These are phyloP conservation scores for Mimosa bimucronata DNA, from an alignment of 306 rosid species.

Conservation along the genomic window DNA sequence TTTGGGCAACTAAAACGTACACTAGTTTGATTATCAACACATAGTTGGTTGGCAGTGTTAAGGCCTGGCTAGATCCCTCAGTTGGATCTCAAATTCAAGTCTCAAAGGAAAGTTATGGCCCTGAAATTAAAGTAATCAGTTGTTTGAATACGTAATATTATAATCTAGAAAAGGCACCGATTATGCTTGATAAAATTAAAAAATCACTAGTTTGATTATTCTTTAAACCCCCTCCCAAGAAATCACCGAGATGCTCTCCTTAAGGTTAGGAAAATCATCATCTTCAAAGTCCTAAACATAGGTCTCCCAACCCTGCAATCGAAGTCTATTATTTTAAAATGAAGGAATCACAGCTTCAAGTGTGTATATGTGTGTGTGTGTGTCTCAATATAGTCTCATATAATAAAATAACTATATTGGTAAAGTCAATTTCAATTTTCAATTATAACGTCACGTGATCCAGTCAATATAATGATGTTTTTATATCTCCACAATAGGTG, in stretches of 20 bases:
- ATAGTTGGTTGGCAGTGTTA: too few species aligned
- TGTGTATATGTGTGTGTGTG: background rate
- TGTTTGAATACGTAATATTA: too few species aligned
- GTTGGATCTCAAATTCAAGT: too few species aligned
- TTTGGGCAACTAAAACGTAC: background rate
- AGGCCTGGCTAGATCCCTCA: too few species aligned
- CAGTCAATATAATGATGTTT: slow-evolving; percentile 15
- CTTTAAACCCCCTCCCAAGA: background rate
- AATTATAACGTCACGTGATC: slow-evolving; percentile 14
- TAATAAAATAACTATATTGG: background rate
- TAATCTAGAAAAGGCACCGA: too few species aligned
- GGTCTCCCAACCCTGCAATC: slow-evolving; percentile 16
- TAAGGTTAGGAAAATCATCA: background rate
- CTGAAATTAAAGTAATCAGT: too few species aligned
- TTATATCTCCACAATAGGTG: background rate
- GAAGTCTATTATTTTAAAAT: slow-evolving; percentile 7
- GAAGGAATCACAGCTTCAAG: slow-evolving; percentile 1
- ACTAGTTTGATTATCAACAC: background rate
- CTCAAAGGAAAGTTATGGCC: too few species aligned
- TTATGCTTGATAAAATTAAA: too few species aligned
- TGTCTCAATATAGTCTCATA: too few species aligned
- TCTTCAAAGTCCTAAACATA: slow-evolving; percentile 16
- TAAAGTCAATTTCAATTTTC: background rate
- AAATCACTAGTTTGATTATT: background rate
- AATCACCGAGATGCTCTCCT: slow-evolving; percentile 29